Percentiles rank a stretch among this genome's conserved stretches.
Conservation (phyloP, 2,329 filamentous ascomycete species). For the Colletotrichum sp. region DNA sequence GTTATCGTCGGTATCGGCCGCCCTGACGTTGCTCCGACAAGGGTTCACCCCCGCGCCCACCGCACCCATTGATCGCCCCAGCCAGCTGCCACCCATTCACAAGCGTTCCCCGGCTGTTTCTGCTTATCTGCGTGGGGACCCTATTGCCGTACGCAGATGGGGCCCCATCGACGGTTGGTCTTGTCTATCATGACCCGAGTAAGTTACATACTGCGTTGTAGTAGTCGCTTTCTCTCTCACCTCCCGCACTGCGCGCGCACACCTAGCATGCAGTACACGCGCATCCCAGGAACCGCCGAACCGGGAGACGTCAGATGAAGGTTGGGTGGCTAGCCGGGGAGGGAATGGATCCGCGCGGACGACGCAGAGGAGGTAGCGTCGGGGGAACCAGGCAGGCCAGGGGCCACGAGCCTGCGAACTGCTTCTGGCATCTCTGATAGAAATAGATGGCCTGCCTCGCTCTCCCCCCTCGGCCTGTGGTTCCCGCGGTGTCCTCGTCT, state of each 20-base stretch:
- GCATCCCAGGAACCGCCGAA: not conserved
- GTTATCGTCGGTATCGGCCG: slow-evolving; percentile 18
- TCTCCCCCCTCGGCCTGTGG: not conserved
- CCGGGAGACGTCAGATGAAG: slow-evolving; percentile 19
- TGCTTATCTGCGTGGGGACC: slow-evolving; percentile 19
- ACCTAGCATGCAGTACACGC: not conserved
- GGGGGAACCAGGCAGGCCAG: not conserved
- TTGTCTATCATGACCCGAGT: slow-evolving; percentile 18
- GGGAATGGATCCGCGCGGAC: not conserved
- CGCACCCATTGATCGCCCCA: slow-evolving; percentile 4
- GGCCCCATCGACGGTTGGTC: not conserved
- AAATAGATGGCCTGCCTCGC: not conserved
- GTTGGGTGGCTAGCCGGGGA: not conserved
- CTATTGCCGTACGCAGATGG: not conserved
- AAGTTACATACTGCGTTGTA: slow-evolving; percentile 4
- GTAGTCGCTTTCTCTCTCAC: not conserved
- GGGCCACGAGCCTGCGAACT: not conserved
- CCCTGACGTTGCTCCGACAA: slow-evolving; percentile 1
- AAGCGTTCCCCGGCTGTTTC: not conserved
- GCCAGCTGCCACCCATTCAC: slow-evolving; percentile 4
- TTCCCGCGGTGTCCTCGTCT: not conserved
- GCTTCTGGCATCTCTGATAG: not conserved
- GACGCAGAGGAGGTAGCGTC: not conserved
- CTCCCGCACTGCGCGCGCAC: not conserved
- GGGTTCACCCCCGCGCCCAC: slow-evolving; percentile 6